Evolutionary conservation across 305 asterid species (phyloP).

Genomic region (Stenogyne calaminthoides): DNA sequence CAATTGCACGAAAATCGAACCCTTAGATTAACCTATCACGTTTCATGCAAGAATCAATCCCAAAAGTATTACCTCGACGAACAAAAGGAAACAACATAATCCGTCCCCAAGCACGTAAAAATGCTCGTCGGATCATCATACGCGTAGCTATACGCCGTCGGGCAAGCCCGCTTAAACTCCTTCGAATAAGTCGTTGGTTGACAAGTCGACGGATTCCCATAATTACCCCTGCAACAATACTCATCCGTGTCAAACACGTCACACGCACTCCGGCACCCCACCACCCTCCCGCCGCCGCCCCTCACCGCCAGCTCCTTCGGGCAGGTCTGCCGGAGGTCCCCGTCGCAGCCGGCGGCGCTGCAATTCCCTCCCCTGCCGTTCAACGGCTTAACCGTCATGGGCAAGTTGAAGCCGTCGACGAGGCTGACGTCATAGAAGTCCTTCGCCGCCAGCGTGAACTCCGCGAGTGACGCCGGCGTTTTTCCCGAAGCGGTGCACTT

Average conservation of each 20-base stretch:
- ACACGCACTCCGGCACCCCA: slow-evolving; percentile 91
- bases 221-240: slow-evolving; percentile 75
- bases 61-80: slow-evolving; percentile 48
- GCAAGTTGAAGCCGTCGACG: slow-evolving; percentile 87
- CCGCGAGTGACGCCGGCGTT: slow-evolving; percentile 81
- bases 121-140: slow-evolving; percentile 87
- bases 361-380: slow-evolving; percentile 80
- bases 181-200: slow-evolving; percentile 76
- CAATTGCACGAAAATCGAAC: no score
- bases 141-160: slow-evolving; percentile 82
- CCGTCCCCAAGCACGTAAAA: slow-evolving; percentile 64
- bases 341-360: slow-evolving; percentile 74
- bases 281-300: slow-evolving; percentile 49
- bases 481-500: slow-evolving; percentile 65
- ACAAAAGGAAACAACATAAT: slow-evolving; percentile 79
- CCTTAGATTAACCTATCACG: no score
- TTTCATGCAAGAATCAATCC: no score
- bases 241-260: slow-evolving; percentile 85
- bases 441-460: slow-evolving; percentile 58
- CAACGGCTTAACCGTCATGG: slow-evolving; percentile 60
- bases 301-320: slow-evolving; percentile 63
- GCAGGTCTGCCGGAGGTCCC: slow-evolving; percentile 62
- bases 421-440: slow-evolving; percentile 91
- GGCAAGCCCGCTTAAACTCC: slow-evolving; percentile 71
- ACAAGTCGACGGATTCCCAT: slow-evolving; percentile 71